Base-by-base conservation (phyloP, 2,329 filamentous ascomycete species). In the Pseudogymnoascus sp. region DNA sequence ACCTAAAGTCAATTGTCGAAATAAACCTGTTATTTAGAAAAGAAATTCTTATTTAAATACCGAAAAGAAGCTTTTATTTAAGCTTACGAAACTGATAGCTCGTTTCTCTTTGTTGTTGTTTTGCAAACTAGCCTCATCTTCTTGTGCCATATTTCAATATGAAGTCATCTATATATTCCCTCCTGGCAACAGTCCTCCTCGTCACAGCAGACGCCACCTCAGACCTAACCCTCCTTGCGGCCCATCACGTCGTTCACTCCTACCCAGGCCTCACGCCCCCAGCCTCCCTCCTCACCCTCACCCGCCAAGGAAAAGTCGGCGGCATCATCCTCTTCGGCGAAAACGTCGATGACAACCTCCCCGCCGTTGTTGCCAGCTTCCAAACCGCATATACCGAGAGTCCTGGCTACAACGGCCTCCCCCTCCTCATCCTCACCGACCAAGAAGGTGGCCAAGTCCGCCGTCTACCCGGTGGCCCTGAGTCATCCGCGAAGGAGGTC, bases 371-470 rank as follows among this genome's bases (percentile, higher is more conserved):
- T 27, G 31, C 62, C 10, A 59, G 61, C 27, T 65, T 71, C 39
- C 71, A 73, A 60, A 48, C 63, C 17, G 61, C 67, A 5, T 73
- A 71, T 27, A 63, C 63, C 6, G 42, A 67, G 7, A 44, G 36
- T 17, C 68, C 67, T 29, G 59, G 63, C 0, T 68, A 71, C 41
- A 15, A 59, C 5, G 71, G 69, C 6, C 62, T 61, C 10, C 71
- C 72, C 1, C 64, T 73, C 1, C 61, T 71, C 4, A 71, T 73
- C 59, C 68, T 72, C 68, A 73, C 70, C 3, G 71, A 74, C 62
- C 72, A 74, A 51, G 72, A 74, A 61, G 72, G 72, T 5, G 71
- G 71, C 8, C 8, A 70, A n/a, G 66, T 73, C 3, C 64, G 64
- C 38, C 68, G 70, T 6, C 55, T 73, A 0, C 64, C 68, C 4